Evolutionary conservation across 768 basidiomycete species (phyloP).

Genomic region (Russula brevipes): DNA sequence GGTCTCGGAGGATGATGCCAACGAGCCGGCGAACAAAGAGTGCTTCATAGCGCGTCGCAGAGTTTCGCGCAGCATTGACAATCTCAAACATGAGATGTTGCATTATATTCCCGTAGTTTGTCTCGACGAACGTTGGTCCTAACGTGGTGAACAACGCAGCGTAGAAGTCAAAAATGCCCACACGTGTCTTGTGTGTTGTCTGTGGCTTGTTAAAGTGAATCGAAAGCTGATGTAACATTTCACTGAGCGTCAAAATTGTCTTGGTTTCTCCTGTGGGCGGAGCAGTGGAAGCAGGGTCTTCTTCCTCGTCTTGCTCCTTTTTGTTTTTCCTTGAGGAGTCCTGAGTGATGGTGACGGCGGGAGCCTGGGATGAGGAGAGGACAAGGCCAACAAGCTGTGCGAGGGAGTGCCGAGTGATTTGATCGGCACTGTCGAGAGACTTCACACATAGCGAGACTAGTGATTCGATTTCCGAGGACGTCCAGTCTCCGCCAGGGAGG

Average conservation of each 20-base stretch:
- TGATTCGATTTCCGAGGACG: slow-evolving; percentile 69
- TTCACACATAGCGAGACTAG: slow-evolving; percentile 63
- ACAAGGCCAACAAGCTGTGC: slow-evolving; percentile 79
- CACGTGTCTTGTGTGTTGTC: slow-evolving; percentile 61
- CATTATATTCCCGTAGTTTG: slow-evolving; percentile 74
- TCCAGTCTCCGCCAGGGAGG: slow-evolving; percentile 48
- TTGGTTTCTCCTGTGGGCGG: slow-evolving; percentile 53
- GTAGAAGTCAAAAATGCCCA: slow-evolving; percentile 89
- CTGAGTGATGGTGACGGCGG: slow-evolving; percentile 42
- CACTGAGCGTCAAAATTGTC: slow-evolving; percentile 61
- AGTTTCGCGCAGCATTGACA: slow-evolving; percentile 53
- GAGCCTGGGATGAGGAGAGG: slow-evolving; percentile 76
- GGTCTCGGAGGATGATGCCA: slow-evolving; percentile 72
- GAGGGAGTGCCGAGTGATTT: slow-evolving; percentile 73
- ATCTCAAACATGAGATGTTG: slow-evolving; percentile 77
- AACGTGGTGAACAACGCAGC: slow-evolving; percentile 68
- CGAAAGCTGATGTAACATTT: slow-evolving; percentile 83
- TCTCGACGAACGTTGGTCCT: slow-evolving; percentile 73
- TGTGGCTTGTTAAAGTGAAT: slow-evolving; percentile 72
- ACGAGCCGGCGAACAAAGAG: slow-evolving; percentile 68
- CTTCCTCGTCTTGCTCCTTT: slow-evolving; percentile 50
- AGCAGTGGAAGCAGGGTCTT: slow-evolving; percentile 48
- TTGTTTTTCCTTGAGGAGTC: slow-evolving; percentile 62
- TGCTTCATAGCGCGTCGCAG: slow-evolving; percentile 62
- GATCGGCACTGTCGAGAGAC: slow-evolving; percentile 77